Percentiles rank a stretch among this genome's conserved stretches.
Conservation (phyloP, 2,329 filamentous ascomycete species). For the Fusarium chlamydosporum region DNA sequence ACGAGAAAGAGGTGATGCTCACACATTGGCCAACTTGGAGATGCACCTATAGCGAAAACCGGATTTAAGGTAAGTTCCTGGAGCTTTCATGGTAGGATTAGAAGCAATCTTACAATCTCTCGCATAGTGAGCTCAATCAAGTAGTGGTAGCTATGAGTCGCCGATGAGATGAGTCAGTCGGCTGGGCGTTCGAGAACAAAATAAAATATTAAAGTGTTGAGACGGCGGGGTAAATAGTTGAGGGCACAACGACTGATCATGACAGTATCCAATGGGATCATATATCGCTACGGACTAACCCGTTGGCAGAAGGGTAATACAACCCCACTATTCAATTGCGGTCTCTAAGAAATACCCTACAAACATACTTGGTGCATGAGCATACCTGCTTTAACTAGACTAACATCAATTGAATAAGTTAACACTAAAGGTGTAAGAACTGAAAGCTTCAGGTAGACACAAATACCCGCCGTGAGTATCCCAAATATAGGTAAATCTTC, state of each 20-base stretch:
- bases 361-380: slow-evolving; percentile 1
- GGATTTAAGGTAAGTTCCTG: too few species aligned
- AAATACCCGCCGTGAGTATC: too few species aligned
- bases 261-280: slow-evolving; percentile 11
- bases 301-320: slow-evolving; percentile 3
- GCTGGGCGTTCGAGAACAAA: slow-evolving; percentile 6
- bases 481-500: too few species aligned
- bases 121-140: slow-evolving; percentile 66
- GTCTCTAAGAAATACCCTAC: slow-evolving; percentile 1
- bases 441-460: too few species aligned
- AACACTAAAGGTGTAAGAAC: too few species aligned
- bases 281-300: slow-evolving; percentile 10
- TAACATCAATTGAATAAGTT: too few species aligned
- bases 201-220: slow-evolving; percentile 6
- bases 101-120: slow-evolving; percentile 72
- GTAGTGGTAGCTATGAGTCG: too few species aligned
- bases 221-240: slow-evolving; percentile 18
- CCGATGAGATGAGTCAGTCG: too few species aligned
- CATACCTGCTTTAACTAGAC: not conserved
- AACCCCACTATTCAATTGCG: slow-evolving; percentile 4
- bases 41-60: slow-evolving; percentile 83
- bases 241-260: slow-evolving; percentile 11
- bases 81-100: too few species aligned
- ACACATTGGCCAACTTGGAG: slow-evolving; percentile 99
- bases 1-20: slow-evolving; percentile 56